phyloP scores from a whole-genome alignment of 2,329 filamentous ascomycete species.

The Pyrenophora tritici-repentis region DNA sequence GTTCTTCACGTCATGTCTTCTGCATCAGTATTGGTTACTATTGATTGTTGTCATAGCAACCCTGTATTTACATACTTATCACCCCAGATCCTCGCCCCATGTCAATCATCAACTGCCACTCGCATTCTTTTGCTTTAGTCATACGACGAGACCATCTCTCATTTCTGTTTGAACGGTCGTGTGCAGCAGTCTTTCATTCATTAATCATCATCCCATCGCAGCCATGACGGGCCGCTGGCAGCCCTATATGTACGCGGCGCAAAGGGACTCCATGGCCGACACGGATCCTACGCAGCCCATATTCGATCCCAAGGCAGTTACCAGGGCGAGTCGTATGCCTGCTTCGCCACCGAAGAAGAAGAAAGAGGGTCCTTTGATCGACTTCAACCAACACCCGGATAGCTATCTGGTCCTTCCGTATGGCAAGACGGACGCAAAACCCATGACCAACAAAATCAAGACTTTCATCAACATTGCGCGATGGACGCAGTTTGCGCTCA shows the following conservation, averaged over 20 bases:
- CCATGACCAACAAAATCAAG: conserved; percentile 74
- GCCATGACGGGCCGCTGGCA: conserved; percentile 56
- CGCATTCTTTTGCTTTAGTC: conserved; percentile 36
- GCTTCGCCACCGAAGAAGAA: conserved; percentile 64
- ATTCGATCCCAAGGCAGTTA: conserved; percentile 89
- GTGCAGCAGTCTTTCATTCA: conserved; percentile 33
- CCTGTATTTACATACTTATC: conserved; percentile 33
- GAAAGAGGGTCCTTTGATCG: conserved; percentile 74
- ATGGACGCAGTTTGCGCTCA: conserved; percentile 69
- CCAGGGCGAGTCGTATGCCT: conserved; percentile 75
- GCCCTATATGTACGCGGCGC: conserved; percentile 72
- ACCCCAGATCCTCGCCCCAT: conserved; percentile 36
- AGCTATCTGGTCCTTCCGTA: conserved; percentile 68
- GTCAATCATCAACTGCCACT: conserved; percentile 31
- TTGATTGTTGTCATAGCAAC: conserved; percentile 41
- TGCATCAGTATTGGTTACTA: conserved; percentile 18
- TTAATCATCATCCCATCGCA: conserved; percentile 29
- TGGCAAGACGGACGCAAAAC: conserved; percentile 63
- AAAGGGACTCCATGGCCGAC: conserved; percentile 57
- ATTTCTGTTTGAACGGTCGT: conserved; percentile 33
- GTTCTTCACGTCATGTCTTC: conserved; percentile 24
- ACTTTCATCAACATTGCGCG: conserved; percentile 71
- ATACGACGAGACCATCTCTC: conserved; percentile 28
- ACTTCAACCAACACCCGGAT: conserved; percentile 86
- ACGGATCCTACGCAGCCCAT: conserved; percentile 51